Percentiles rank a stretch among this genome's conserved stretches.
These are phyloP conservation scores for Saccharomyces hybrid DNA, from an alignment of 1,139 yeast species.

Conservation along the genomic window DNA sequence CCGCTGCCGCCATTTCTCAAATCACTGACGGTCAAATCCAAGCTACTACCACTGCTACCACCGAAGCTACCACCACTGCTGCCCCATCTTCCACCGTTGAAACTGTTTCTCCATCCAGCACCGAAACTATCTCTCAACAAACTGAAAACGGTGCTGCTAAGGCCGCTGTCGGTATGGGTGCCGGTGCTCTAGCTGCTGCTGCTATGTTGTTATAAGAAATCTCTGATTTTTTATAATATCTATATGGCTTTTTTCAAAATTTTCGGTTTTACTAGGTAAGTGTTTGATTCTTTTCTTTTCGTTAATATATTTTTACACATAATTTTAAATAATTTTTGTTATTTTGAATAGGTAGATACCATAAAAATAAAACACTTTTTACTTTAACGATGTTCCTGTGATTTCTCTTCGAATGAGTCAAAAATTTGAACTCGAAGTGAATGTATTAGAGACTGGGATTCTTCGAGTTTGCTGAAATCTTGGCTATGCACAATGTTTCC, in stretches of 20 bases:
- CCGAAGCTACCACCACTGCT: conserved; percentile 1
- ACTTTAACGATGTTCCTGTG: background rate
- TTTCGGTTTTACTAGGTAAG: background rate
- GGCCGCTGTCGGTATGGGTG: conserved; percentile 14
- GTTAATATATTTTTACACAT: background rate
- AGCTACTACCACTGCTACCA: conserved; percentile 13
- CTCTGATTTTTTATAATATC: background rate
- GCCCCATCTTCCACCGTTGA: background rate
- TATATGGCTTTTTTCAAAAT: background rate
- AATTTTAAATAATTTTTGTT: background rate
- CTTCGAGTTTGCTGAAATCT: background rate
- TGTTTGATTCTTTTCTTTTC: background rate
- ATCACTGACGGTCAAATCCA: conserved; percentile 40
- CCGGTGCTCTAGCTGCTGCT: conserved; percentile 15
- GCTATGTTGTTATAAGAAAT: conserved; percentile 11
- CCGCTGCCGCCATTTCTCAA: conserved; percentile 33
- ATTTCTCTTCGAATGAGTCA: background rate
- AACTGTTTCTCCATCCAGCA: background rate
- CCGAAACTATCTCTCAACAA: conserved; percentile 1
- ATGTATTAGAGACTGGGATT: too few species aligned
- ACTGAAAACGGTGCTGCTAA: conserved; percentile 15
- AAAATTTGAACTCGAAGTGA: background rate
- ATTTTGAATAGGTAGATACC: background rate
- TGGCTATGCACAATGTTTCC: background rate
- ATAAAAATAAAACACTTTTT: background rate